Evolutionary conservation across 2,329 filamentous ascomycete species (phyloP).

Genomic region (Rhexocercosporidium sp.): DNA sequence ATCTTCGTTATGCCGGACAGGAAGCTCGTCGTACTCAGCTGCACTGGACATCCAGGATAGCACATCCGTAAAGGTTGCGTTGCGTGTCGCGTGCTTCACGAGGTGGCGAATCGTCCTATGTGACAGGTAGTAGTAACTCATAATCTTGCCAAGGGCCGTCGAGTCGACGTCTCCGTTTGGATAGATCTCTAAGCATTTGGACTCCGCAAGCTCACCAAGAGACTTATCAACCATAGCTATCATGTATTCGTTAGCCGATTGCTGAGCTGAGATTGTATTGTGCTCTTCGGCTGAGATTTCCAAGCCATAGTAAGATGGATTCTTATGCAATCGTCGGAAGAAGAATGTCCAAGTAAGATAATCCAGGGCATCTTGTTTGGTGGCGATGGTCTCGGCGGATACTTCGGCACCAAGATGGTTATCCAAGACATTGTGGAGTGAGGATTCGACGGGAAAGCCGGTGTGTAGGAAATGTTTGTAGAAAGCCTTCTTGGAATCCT

Average conservation of each 20-base stretch:
- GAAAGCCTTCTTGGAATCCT: slow-evolving; percentile 97
- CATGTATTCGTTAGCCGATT: slow-evolving; percentile 93
- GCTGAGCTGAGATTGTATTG: slow-evolving; percentile 83
- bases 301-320: slow-evolving; percentile 96
- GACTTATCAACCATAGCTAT: slow-evolving; percentile 89
- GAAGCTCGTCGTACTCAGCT: slow-evolving; percentile 95
- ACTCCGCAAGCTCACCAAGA: slow-evolving; percentile 79
- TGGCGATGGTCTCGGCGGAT: slow-evolving; percentile 88
- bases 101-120: slow-evolving; percentile 93
- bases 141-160: slow-evolving; percentile 94
- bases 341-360: slow-evolving; percentile 99
- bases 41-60: slow-evolving; percentile 93
- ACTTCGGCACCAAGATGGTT: slow-evolving; percentile 97
- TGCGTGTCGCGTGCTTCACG: slow-evolving; percentile 73
- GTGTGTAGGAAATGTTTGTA: slow-evolving; percentile 99
- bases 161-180: slow-evolving; percentile 89
- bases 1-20: slow-evolving; percentile 97
- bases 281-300: slow-evolving; percentile 93
- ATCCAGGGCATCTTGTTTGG: slow-evolving; percentile 96
- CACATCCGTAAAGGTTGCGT: slow-evolving; percentile 80
- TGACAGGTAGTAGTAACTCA: slow-evolving; percentile 98
- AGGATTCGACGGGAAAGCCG: slow-evolving; percentile 96
- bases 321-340: slow-evolving; percentile 96
- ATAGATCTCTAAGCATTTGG: slow-evolving; percentile 81
- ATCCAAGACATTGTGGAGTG: slow-evolving; percentile 92